Base-by-base conservation (phyloP, 768 basidiomycete species). In the Mycena olivaceomarginata region DNA sequence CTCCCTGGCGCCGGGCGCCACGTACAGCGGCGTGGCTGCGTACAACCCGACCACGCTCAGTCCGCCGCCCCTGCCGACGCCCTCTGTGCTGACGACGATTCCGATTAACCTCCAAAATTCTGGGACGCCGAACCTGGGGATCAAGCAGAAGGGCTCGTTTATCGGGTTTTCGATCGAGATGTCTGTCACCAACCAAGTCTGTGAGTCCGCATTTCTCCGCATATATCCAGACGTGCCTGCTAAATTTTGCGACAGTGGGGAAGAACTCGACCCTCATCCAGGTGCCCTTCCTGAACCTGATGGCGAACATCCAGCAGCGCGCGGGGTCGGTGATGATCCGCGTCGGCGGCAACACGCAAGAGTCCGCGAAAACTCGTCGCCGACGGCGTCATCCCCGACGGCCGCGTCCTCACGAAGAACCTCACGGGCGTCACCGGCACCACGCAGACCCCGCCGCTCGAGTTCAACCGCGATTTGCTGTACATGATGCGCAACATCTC, bases 281-380 rank as follows among this genome's bases (percentile, higher is more conserved):
- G 62, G 89, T 93, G 53, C 89, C 93, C 0, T 95, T 96, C 85
- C 89, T 96, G n/a, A 96, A 97, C 82, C 87, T 96, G 41, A 91
- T 97, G 88, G 88, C 91, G 5, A 94, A 94, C 77, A 86, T 97
- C n/a, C 88, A 88, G 65, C 87, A 91, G 78, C 89, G 96, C 39
- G 90, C 91, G 4, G 95, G 95, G 4, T 81, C 84, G 1, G 91
- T 95, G 9, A 85, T 90, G 16, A 84, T 96, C 22, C 91, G 31
- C 4, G 31, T 31, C 31, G 31, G 31, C 31, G 31, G 31, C 31
- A 31, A 31, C 31, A 31, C 31, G 31, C 31, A 31, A 4, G 31
- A 31, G 31, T 31, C 31, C 31, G 31, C 31, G 31, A 31, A n/a
- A 31, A 31, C 82, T 92, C 76, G 92, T 91, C 8, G 85, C 86